Evolutionary conservation across 345 rosid genomes (phyloP).

Genomic region (Populus pruinosa): DNA sequence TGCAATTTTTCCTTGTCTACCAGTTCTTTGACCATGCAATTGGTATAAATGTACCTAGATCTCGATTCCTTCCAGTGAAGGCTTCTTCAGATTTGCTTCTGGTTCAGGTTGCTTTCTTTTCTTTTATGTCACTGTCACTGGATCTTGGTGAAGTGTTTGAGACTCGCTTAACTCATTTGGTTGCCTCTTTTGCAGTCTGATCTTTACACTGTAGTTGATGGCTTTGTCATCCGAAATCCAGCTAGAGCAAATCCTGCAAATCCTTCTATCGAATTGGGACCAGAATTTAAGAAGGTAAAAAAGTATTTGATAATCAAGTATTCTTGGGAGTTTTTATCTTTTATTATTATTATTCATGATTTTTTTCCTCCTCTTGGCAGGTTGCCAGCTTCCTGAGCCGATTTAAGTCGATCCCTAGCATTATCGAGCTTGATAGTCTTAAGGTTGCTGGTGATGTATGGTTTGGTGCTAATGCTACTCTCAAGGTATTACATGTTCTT

Average conservation of each 20-base stretch:
- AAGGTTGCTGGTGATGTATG: slow-evolving; percentile 93
- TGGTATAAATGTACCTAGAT: slow-evolving; percentile 85
- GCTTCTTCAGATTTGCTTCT: slow-evolving; percentile 95
- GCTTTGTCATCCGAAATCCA: slow-evolving; percentile 61
- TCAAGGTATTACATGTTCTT: slow-evolving; percentile 62
- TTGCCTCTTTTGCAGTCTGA: slow-evolving; percentile 56
- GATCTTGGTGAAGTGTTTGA: slow-evolving; percentile 3
- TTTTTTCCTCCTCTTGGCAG: slow-evolving; percentile 29
- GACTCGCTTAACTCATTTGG: slow-evolving; percentile 3
- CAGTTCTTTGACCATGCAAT: slow-evolving; percentile 89
- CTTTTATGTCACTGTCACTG: background rate
- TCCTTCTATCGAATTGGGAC: slow-evolving; percentile 87
- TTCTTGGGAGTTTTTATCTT: background rate
- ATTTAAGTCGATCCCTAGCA: slow-evolving; percentile 88
- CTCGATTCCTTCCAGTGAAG: slow-evolving; percentile 92
- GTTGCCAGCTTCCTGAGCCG: slow-evolving; percentile 80
- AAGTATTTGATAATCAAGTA: background rate
- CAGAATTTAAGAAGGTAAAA: slow-evolving; percentile 88
- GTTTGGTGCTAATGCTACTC: slow-evolving; percentile 66
- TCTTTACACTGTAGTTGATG: slow-evolving; percentile 77
- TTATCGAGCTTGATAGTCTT: slow-evolving; percentile 82
- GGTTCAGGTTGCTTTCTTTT: slow-evolving; percentile 62
- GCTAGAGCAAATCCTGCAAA: slow-evolving; percentile 54
- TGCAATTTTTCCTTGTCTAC: slow-evolving; percentile 10
- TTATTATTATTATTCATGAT: background rate